A percentile compares a stretch with the other conserved stretches of the same genome.
Evolutionary conservation across 345 rosid species (phyloP).

Genomic region (Lepidium didymum): DNA sequence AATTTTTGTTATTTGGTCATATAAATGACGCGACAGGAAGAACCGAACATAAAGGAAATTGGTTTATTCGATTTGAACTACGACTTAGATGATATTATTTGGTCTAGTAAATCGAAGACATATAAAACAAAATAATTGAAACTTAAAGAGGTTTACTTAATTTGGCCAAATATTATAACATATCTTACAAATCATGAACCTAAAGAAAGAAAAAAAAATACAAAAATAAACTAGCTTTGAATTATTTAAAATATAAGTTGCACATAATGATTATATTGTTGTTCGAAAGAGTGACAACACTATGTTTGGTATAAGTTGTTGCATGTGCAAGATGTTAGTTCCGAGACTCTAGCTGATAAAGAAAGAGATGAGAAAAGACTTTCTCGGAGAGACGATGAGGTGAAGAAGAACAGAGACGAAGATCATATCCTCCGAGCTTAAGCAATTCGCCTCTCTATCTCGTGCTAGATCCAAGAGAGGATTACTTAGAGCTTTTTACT

Average conservation of each 20-base stretch:
- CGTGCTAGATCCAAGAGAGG: too few species aligned
- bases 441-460: too few species aligned
- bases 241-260: neutral
- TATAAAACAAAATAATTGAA: slow-evolving; percentile 18
- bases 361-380: too few species aligned
- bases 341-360: too few species aligned
- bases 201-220: neutral
- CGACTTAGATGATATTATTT: slow-evolving; percentile 12
- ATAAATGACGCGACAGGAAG: neutral
- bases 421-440: too few species aligned
- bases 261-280: slow-evolving; percentile 16
- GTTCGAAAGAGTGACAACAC: slow-evolving; percentile 16
- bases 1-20: too few species aligned
- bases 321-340: slow-evolving; percentile 32
- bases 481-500: too few species aligned
- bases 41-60: slow-evolving; percentile 6
- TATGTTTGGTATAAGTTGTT: slow-evolving; percentile 18
- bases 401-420: too few species aligned
- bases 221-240: neutral
- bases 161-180: slow-evolving; percentile 9
- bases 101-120: slow-evolving; percentile 9
- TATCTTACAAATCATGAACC: neutral
- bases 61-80: slow-evolving; percentile 8
- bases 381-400: too few species aligned
- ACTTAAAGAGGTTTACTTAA: slow-evolving; percentile 16